Conservation (phyloP, 1,139 yeast genomes). For the Protomyces gravidus region DNA sequence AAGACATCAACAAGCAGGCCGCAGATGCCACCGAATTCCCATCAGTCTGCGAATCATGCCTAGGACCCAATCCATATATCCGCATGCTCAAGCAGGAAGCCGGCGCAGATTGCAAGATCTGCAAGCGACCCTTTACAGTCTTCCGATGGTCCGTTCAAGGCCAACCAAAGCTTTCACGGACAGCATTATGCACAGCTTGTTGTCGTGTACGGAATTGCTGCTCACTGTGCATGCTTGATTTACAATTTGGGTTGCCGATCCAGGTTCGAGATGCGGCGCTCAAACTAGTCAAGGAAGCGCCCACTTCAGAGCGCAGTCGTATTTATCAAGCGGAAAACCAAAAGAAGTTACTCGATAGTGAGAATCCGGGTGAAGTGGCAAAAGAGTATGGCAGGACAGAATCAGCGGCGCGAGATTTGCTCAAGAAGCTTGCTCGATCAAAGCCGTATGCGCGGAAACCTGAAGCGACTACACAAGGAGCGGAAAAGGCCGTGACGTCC, state of each 20-base stretch:
- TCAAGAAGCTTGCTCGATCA: slow-evolving; percentile 45
- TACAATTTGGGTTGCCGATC: slow-evolving; percentile 72
- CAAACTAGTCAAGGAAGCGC: slow-evolving; percentile 58
- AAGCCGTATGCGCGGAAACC: slow-evolving; percentile 40
- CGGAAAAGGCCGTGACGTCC: not conserved
- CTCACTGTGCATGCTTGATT: slow-evolving; percentile 79
- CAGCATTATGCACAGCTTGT: slow-evolving; percentile 56
- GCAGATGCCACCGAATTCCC: slow-evolving; percentile 51
- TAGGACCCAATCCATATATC: slow-evolving; percentile 53
- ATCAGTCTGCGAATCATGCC: slow-evolving; percentile 31
- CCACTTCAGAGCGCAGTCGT: slow-evolving; percentile 45
- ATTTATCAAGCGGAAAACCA: slow-evolving; percentile 41
- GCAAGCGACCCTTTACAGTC: slow-evolving; percentile 79
- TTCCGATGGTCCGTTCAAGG: slow-evolving; percentile 59
- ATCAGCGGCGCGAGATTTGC: slow-evolving; percentile 43
- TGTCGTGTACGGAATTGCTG: slow-evolving; percentile 68
- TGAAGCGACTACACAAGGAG: slow-evolving; percentile 15
- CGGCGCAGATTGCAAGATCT: slow-evolving; percentile 64
- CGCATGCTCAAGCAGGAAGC: slow-evolving; percentile 67
- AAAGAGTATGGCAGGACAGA: slow-evolving; percentile 39
- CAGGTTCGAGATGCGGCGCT: slow-evolving; percentile 76
- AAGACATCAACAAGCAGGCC: slow-evolving; percentile 40
- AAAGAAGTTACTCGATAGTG: slow-evolving; percentile 33
- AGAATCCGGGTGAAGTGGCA: slow-evolving; percentile 40
- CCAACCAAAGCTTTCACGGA: slow-evolving; percentile 36